Conservation (phyloP, 148 eudicot genomes). For the Limonium bicolor region DNA sequence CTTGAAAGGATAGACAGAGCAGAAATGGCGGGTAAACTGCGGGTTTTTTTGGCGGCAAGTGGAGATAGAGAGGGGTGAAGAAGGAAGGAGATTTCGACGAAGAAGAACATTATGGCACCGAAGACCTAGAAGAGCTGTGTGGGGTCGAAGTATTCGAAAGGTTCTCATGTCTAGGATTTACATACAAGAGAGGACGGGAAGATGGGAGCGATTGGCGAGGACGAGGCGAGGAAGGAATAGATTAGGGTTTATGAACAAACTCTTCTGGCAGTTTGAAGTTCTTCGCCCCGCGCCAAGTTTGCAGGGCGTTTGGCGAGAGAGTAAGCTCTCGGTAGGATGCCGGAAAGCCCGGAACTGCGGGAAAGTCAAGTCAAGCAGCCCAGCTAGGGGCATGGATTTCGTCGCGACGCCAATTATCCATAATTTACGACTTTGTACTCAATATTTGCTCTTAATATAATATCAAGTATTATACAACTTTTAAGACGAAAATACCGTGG, state of each 20-base stretch:
- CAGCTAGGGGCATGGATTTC: too few species aligned
- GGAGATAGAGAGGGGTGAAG: not conserved
- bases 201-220: not conserved
- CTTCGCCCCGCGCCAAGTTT: too few species aligned
- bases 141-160: constrained; percentile 20
- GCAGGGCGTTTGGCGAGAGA: too few species aligned
- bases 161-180: constrained; percentile 42
- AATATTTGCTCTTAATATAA: too few species aligned
- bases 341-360: too few species aligned
- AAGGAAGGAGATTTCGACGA: not conserved
- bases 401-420: too few species aligned
- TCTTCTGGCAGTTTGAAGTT: too few species aligned
- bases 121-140: constrained; percentile 8
- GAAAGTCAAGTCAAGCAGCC: too few species aligned
- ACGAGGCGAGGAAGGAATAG: not conserved
- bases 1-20: constrained; percentile 4
- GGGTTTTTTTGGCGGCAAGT: constrained; percentile 9
- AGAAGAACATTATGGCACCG: not conserved
- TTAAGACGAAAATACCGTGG: too few species aligned
- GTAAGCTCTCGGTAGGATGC: too few species aligned
- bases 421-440: too few species aligned
- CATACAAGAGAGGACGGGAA: constrained; percentile 10
- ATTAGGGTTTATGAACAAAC: constrained; percentile 14
- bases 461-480: too few species aligned
- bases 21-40: constrained; percentile 19